phyloP scores from a whole-genome alignment of 1,284 basidiomycete genomes.

The Boletus putidus region DNA sequence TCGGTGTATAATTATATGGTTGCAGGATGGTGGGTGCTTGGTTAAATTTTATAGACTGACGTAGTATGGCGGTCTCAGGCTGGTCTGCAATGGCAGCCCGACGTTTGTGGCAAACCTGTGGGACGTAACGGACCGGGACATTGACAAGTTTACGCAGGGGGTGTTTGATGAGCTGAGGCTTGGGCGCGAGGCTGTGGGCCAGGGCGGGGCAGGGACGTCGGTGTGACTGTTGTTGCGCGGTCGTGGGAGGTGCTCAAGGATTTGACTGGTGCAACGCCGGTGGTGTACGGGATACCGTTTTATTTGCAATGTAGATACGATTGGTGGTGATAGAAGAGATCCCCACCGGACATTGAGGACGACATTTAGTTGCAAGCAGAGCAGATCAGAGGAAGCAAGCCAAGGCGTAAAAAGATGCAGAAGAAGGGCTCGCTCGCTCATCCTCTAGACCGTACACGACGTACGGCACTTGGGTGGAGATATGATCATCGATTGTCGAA shows the following conservation, averaged over 20 bases:
- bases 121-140: conserved; percentile 98
- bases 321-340: no score
- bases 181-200: conserved; percentile 41
- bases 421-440: conserved; percentile 45
- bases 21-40: conserved; percentile 83
- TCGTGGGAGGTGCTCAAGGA: conserved; percentile 81
- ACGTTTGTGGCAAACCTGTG: conserved; percentile 93
- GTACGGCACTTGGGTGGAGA: no score
- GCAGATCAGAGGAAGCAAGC: conserved; percentile 73
- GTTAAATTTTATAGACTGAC: not conserved
- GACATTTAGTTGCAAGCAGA: conserved; percentile 86
- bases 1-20: conserved; percentile 81
- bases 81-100: conserved; percentile 54
- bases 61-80: not conserved
- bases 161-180: conserved; percentile 80
- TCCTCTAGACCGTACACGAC: no score
- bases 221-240: conserved; percentile 79
- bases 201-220: conserved; percentile 37
- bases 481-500: no score
- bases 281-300: conserved; percentile 94
- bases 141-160: conserved; percentile 86
- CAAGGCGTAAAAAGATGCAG: conserved; percentile 55
- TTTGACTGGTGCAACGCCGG: conserved; percentile 92
- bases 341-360: conserved; percentile 26
- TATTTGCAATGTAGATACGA: conserved; percentile 50